Conservation (phyloP, 352 stramenopile genomes). For the Globisporangium solare region DNA sequence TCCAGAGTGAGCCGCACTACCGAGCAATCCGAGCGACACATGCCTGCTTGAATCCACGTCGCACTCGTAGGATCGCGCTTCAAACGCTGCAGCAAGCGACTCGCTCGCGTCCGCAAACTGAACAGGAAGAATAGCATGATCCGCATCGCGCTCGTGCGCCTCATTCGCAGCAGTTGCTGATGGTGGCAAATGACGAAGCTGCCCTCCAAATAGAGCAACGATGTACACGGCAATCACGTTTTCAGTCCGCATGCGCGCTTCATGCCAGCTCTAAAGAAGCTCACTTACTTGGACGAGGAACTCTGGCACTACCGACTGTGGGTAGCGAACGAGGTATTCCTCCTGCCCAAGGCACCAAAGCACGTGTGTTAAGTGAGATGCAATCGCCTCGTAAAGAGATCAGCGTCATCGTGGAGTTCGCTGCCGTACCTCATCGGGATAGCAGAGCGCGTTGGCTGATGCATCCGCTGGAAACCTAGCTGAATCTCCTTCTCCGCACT, state of each 20-base stretch:
- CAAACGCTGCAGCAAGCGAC: background rate
- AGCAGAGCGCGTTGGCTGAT: slow-evolving; percentile 36
- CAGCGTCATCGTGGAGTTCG: too few relatives aligned
- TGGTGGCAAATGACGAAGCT: background rate
- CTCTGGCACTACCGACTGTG: slow-evolving; percentile 62
- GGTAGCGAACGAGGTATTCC: slow-evolving; percentile 63
- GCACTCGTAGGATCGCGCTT: background rate
- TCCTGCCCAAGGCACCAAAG: slow-evolving; percentile 23
- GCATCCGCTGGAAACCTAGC: slow-evolving; percentile 24
- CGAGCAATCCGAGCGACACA: background rate
- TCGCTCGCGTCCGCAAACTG: background rate
- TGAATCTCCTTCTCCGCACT: background rate
- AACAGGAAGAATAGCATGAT: background rate
- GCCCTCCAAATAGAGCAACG: background rate
- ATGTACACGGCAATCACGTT: background rate
- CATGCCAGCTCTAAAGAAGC: background rate
- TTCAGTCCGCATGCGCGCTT: background rate
- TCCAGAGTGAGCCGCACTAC: too few relatives aligned
- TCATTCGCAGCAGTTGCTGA: background rate
- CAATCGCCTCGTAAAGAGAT: background rate
- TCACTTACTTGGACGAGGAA: slow-evolving; percentile 56
- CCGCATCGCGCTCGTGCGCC: background rate
- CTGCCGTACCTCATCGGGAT: slow-evolving; percentile 25
- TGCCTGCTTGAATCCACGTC: background rate
- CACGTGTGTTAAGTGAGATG: too few relatives aligned